These are phyloP conservation scores for Dipteronia dyeriana DNA, from an alignment of 345 rosid species.

Conservation along the genomic window DNA sequence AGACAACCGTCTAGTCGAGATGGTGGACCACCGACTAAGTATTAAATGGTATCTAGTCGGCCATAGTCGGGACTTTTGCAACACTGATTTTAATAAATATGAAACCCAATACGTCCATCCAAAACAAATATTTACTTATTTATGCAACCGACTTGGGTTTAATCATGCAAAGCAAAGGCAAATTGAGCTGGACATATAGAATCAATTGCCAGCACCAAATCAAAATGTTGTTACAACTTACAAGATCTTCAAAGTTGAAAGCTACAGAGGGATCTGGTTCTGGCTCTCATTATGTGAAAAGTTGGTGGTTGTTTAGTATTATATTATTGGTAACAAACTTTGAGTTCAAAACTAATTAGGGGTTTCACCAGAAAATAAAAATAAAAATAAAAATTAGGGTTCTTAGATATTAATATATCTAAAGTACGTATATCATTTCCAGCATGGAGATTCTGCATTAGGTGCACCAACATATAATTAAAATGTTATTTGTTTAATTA, in stretches of 20 bases:
- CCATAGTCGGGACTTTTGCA: too few species aligned
- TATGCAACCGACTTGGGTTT: too few species aligned
- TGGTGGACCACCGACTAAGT: too few species aligned
- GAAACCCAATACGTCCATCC: too few species aligned
- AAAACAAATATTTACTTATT: too few species aligned
- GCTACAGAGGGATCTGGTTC: slow-evolving; percentile 3
- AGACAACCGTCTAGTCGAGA: too few species aligned
- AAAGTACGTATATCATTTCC: slow-evolving; percentile 2
- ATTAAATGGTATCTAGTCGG: too few species aligned
- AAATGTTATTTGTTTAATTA: neutral
- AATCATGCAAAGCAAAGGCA: too few species aligned
- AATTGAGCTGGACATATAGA: neutral
- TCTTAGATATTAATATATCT: neutral
- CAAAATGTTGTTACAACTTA: neutral
- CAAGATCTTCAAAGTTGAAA: slow-evolving; percentile 5
- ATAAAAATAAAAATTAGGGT: too few species aligned
- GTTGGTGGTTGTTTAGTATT: neutral
- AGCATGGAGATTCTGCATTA: slow-evolving; percentile 22
- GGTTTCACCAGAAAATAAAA: neutral
- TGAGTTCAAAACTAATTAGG: slow-evolving; percentile 6
- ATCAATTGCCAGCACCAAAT: slow-evolving; percentile 20
- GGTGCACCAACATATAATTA: slow-evolving; percentile 22
- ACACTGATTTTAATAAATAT: too few species aligned
- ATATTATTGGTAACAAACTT: slow-evolving; percentile 11
- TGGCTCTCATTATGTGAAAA: neutral